Evolutionary conservation across 192 early-diverging fungal species (phyloP), one percentile per base, ranked within the genome.

Genomic region (Podila verticillata): DNA sequence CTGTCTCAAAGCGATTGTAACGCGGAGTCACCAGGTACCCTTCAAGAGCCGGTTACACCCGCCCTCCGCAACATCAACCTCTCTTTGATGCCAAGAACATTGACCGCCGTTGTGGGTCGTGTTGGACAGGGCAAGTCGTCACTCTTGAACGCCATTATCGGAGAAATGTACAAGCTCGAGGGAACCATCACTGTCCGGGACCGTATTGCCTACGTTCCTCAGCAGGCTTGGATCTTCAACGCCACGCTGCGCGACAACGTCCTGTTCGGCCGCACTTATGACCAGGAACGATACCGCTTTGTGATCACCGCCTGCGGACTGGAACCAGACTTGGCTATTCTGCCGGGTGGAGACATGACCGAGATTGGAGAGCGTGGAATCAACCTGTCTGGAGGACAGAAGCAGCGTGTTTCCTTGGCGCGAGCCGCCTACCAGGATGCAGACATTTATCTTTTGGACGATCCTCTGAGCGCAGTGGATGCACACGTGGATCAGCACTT

Each of bases 311-410:
- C 92, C 3, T 99, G 97, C 83, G 90, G 91, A 13, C 82, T 99
- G 54, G 87, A 87, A 31, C 86, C 86, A 10, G 97, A 99, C 85
- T 75, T 99, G 26, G 90, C 87, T 9, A 93, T 95, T 5, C 77
- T 98, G 44, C 83, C 91, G 5, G 93, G 85, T n/a, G 95, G 96
- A 15, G 97, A 99, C 80, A 74, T 89, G 84, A 96, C 95, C 4
- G 96, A 98, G 70, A 94, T 96, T 82, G 94, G 95, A 34, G 94
- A 96, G 78, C 88, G 89, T 66, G 96, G 96, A 48, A 91, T 96
- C 73, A 96, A 93, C 51, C 83, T 98, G 24, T 94, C 92, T 32
- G 96, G 96, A 65, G 96, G 96, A 8, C 96, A 98, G 65, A 96
- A 94, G 75, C 89, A 91, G 17, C 90, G 88, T 66, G 81, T 85